Percentiles rank a stretch among this genome's conserved stretches.
Evolutionary conservation across 352 stramenopile genomes (phyloP).

Genomic region (Aphanomyces euteiches): DNA sequence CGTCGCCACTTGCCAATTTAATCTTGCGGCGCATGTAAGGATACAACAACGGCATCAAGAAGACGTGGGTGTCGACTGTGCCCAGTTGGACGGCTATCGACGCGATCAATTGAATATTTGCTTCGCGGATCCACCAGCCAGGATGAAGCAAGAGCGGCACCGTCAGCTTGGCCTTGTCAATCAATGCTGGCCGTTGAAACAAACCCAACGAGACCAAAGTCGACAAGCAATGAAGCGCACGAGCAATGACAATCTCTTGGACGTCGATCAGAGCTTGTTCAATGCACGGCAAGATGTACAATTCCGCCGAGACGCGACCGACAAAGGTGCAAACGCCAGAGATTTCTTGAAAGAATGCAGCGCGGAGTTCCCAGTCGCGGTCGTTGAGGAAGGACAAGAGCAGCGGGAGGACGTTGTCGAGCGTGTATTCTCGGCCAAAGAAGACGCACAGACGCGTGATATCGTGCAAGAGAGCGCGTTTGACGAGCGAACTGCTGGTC

Average conservation of each 20-base stretch:
- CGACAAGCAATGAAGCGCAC: constrained; percentile 89
- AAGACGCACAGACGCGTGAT: constrained; percentile 96
- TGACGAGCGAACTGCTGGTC: constrained; percentile 89
- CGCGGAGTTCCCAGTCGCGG: constrained; percentile 86
- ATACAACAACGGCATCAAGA: constrained; percentile 83
- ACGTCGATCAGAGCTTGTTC: constrained; percentile 96
- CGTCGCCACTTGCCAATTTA: constrained; percentile 64
- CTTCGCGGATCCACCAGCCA: constrained; percentile 86
- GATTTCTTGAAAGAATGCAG: constrained; percentile 91
- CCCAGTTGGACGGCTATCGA: constrained; percentile 83
- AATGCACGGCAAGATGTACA: constrained; percentile 97
- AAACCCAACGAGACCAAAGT: constrained; percentile 90
- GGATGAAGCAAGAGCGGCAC: constrained; percentile 82
- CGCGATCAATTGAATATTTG: constrained; percentile 81
- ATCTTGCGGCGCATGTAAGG: constrained; percentile 87
- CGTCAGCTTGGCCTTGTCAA: constrained; percentile 82
- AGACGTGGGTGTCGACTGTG: constrained; percentile 88
- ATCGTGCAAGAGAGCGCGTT: constrained; percentile 91
- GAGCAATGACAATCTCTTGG: constrained; percentile 93
- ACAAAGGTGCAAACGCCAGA: constrained; percentile 93
- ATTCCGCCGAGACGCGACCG: constrained; percentile 87
- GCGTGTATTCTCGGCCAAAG: constrained; percentile 92
- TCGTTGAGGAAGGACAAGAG: constrained; percentile 98
- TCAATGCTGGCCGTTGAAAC: constrained; percentile 73
- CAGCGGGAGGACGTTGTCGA: constrained; percentile 95